Conservation (phyloP, 768 basidiomycete species). For the Mycena haematopus region DNA sequence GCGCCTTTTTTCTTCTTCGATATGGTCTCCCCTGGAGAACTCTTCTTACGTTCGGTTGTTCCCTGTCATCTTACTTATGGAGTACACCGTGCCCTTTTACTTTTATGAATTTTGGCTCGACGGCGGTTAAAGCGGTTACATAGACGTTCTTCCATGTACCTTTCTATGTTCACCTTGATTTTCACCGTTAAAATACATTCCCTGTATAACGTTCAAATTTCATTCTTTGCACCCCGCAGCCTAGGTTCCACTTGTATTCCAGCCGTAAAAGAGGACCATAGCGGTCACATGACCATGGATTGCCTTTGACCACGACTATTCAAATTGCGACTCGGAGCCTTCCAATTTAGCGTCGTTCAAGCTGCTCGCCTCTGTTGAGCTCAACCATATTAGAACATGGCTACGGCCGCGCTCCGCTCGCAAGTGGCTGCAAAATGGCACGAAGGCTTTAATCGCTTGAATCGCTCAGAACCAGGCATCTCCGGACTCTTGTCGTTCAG, state of each 20-base stretch:
- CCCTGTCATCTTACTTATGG: not conserved
- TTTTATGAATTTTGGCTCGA: not conserved
- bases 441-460: slow-evolving; percentile 69
- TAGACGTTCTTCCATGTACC: no score
- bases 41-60: not conserved
- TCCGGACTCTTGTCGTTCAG: slow-evolving; percentile 69
- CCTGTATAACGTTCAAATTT: no score
- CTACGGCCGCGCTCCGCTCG: slow-evolving; percentile 64
- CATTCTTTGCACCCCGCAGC: no score
- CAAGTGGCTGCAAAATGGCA: slow-evolving; percentile 78
- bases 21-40: not conserved
- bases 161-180: not conserved
- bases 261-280: not conserved
- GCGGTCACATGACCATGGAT: not conserved
- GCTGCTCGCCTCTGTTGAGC: not conserved
- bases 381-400: slow-evolving; percentile 52
- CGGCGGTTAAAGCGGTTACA: not conserved
- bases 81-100: no score
- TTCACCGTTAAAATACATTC: no score
- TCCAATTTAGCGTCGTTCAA: not conserved
- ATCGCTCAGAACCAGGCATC: slow-evolving; percentile 64
- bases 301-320: not conserved
- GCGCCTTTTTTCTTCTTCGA: not conserved
- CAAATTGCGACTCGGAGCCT: not conserved
- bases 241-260: no score